Percentiles rank a stretch among this genome's conserved stretches.
Evolutionary conservation across 1,284 basidiomycete species (phyloP).

Genomic region (Tranzscheliella williamsii): DNA sequence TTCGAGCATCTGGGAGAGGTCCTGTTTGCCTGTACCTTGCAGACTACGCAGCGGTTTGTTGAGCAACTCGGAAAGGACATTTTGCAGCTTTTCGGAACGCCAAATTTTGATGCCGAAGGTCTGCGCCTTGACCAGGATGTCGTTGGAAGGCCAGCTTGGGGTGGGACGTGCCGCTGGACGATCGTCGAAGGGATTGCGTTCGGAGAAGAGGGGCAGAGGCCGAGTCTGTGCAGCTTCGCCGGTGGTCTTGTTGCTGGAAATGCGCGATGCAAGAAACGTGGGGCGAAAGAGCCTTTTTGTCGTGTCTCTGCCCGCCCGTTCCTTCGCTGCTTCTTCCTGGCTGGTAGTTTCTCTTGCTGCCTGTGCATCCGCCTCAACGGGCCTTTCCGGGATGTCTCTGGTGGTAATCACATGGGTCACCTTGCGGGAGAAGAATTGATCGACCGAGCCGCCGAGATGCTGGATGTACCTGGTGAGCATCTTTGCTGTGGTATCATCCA

Average conservation of each 20-base stretch:
- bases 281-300: constrained; percentile 31
- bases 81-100: constrained; percentile 66
- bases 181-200: constrained; percentile 59
- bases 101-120: constrained; percentile 86
- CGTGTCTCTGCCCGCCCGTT: neutral
- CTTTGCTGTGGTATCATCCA: constrained; percentile 37
- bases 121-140: constrained; percentile 75
- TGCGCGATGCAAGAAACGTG: constrained; percentile 24
- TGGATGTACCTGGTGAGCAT: constrained; percentile 35
- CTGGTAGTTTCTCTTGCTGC: neutral
- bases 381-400: constrained; percentile 25
- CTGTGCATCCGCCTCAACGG: constrained; percentile 3
- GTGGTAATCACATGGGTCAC: constrained; percentile 58
- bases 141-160: constrained; percentile 44
- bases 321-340: neutral
- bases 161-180: no score
- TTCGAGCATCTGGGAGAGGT: constrained; percentile 71
- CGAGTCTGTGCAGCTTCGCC: constrained; percentile 11
- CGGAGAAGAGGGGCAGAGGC: constrained; percentile 52
- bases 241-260: constrained; percentile 8
- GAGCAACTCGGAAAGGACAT: constrained; percentile 21
- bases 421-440: constrained; percentile 57
- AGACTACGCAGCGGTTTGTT: constrained; percentile 26
- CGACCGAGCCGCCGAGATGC: constrained; percentile 50
- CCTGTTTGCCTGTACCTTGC: constrained; percentile 23